Evolutionary conservation across 371 early-diverging fungal genomes (phyloP), one percentile per base, ranked within the genome.

Genomic region (Parasitella parasitica): DNA sequence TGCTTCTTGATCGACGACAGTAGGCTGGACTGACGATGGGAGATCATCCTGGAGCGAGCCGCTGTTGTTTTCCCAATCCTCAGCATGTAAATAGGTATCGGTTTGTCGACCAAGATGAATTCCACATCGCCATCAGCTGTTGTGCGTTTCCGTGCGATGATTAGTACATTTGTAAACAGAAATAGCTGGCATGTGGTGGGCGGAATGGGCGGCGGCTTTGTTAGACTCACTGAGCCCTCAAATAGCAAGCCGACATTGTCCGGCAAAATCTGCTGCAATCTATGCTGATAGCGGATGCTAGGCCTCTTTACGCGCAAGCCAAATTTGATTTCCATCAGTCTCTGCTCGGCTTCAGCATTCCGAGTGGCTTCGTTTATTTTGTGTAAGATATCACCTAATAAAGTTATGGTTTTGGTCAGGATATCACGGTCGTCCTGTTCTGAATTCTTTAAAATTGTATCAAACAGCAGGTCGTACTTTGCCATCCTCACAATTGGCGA

Each of bases 321-420:
- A 12, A 38, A 4, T n/a, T 49, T 59, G 55, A 65, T 65, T 22
- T 65, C 55, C 30, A 38, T 24, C 12, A 65, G 20, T 0, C 65
- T 30, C 24, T 65, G 59, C 22, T 59, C 65, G 16, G 60, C 37
- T 32, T 54, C 39, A 11, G 65, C 65, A 11, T 43, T 37, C 20
- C 60, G 54, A 22, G 54, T 54, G n/a, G 65, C 65, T 38, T 59
- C 60, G 34, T 65, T 59, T n/a, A 65, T 59, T 37, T 54, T 59
- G 32, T 65, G 35, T 15, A 55, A 32, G 22, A 65, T 39, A 18
- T 59, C 39, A 32, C 18, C 35, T 15, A 59, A 7, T 16, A 59
- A 15, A 12, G 28, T 12, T 24, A 37, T 39, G 20, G 41, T 28
- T 36, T 59, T 30, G 11, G 18, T 22, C 27, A 64, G 36, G 11